Evolutionary conservation across 257 asterid genomes (phyloP).

Genomic region (Penstemon newberryi): DNA sequence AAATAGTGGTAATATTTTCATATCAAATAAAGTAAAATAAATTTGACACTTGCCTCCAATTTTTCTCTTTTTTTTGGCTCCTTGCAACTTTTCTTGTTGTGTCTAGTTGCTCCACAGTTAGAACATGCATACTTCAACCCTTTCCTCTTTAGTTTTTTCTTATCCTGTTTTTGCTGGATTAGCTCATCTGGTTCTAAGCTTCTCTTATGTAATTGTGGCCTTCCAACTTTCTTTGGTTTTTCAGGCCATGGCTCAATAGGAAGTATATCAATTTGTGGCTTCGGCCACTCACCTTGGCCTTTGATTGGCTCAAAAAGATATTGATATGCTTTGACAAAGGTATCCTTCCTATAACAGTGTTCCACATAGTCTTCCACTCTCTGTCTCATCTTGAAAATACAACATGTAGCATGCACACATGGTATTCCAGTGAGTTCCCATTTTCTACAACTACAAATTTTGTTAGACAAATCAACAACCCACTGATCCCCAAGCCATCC

Average conservation of each 20-base stretch:
- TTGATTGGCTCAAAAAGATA: neutral
- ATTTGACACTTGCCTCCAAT: too few species aligned
- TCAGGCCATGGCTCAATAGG: neutral
- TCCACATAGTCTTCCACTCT: constrained; percentile 12
- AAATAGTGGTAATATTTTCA: too few species aligned
- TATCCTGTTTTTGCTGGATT: neutral
- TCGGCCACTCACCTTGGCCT: neutral
- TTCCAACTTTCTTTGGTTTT: neutral
- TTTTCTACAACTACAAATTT: constrained; percentile 10
- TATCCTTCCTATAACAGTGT: constrained; percentile 10
- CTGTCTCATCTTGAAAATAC: neutral
- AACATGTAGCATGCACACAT: constrained; percentile 1
- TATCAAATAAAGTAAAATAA: too few species aligned
- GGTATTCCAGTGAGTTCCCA: constrained; percentile 12
- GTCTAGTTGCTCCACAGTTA: neutral
- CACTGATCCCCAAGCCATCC: constrained; percentile 7
- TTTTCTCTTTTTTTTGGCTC: too few species aligned
- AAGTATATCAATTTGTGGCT: neutral
- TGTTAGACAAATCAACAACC: neutral
- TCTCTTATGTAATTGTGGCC: neutral
- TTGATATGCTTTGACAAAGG: neutral
- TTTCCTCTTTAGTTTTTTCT: neutral
- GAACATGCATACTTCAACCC: neutral
- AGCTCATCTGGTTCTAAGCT: neutral
- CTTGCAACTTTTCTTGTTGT: neutral